These are phyloP conservation scores for Kodamaea arcana DNA, from an alignment of 1,139 yeast species.

Conservation along the genomic window DNA sequence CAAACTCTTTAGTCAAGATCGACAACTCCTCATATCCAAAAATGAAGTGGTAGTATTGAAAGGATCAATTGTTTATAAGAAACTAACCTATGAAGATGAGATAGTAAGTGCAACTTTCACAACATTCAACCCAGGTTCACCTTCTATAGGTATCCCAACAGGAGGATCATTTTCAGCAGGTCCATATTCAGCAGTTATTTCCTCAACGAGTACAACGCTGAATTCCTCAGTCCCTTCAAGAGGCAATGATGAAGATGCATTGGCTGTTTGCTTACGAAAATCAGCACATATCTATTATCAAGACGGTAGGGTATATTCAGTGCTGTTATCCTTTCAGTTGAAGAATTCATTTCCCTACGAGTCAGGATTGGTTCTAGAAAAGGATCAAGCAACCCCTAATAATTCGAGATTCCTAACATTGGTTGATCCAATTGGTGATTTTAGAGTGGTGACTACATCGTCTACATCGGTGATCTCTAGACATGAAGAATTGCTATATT, in stretches of 20 bases:
- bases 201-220: conserved; percentile 3
- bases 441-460: conserved; percentile 64
- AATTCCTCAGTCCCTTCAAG: too few relatives aligned
- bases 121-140: conserved; percentile 20
- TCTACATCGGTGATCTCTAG: conserved; percentile 63
- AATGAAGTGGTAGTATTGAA: conserved; percentile 41
- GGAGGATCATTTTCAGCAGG: too few relatives aligned
- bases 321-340: conserved; percentile 62
- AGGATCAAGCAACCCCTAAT: conserved; percentile 25
- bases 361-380: conserved; percentile 61
- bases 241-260: conserved; percentile 18
- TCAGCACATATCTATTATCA: conserved; percentile 54
- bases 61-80: conserved; percentile 48
- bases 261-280: conserved; percentile 50
- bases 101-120: conserved; percentile 51
- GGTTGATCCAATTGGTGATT: conserved; percentile 65
- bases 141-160: neutral
- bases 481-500: conserved; percentile 52
- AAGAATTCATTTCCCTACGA: conserved; percentile 55
- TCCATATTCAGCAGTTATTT: too few relatives aligned
- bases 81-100: conserved; percentile 42
- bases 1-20: conserved; percentile 24
- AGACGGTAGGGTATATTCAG: conserved; percentile 54
- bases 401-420: conserved; percentile 54
- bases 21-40: conserved; percentile 26